Evolutionary conservation across 2,329 filamentous ascomycete genomes (phyloP), one percentile per base, ranked within the genome.

Genomic region (Cercospora zeina): DNA sequence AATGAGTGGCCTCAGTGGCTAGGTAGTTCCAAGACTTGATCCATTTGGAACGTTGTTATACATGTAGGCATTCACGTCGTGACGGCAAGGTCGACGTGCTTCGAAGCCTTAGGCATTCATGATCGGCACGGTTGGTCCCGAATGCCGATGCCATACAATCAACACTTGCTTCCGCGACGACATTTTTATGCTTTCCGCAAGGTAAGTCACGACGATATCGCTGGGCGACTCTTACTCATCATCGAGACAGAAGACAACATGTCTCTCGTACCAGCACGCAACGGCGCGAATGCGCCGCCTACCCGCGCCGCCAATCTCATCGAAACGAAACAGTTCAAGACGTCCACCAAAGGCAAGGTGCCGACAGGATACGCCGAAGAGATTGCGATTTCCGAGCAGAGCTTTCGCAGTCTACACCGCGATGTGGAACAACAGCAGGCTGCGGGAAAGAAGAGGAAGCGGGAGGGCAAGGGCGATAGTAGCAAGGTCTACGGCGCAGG

Each of bases 301-400:
- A 64, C 68, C 31, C 70, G 71, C 56, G 63, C 66, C 21, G 61
- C 61, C 39, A 62, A 72, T 34, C 68, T 73, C 11, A 63, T 67
- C 47, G 64, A 65, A 37, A 67, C 68, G 34, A 66, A 69, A 58
- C 63, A 67, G 50, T 68, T 68, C 53, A 70, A 71, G 60, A 77
- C 74, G 1, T 74, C 73, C 11, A 76, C 75, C 31, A 75, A 74
- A 66, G 80, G 80, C 60, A 76, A 75, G 62, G 79, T 82, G 10
- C 80, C 80, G 2, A 97, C 95, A 0, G 95, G 95, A 10, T 89
- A 85, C 70, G 95, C 95, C 1, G 85, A 95, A 69, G 93, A 99
- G 77, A 92, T 90, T 0, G 90, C 86, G 69, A 86, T 99, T 67
- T 96, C 91, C 75, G 95, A 97, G 72, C 86, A 93, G 66, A 92